Evolutionary conservation across 192 early-diverging fungal genomes (phyloP).

Genomic region (Coemansia sp.): DNA sequence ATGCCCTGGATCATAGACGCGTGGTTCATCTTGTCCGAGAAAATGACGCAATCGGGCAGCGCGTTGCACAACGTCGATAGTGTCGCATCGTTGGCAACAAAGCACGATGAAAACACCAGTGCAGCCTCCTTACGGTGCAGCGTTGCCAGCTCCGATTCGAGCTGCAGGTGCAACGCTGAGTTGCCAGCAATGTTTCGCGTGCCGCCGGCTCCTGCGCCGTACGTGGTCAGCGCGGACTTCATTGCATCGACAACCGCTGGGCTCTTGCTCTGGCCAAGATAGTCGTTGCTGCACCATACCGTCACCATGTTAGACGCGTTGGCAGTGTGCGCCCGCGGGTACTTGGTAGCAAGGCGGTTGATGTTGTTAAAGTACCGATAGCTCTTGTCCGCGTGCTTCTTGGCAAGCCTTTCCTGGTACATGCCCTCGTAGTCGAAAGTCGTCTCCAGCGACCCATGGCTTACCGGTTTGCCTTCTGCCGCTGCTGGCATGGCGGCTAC

Average conservation of each 20-base stretch:
- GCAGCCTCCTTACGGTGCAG: constrained; percentile 91
- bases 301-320: constrained; percentile 84
- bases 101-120: constrained; percentile 95
- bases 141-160: constrained; percentile 88
- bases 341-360: constrained; percentile 91
- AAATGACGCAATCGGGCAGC: constrained; percentile 89
- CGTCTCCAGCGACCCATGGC: constrained; percentile 30
- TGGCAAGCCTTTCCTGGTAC: constrained; percentile 82
- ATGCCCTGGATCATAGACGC: constrained; percentile 99
- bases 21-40: constrained; percentile 93
- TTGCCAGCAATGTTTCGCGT: constrained; percentile 99
- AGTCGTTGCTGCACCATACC: constrained; percentile 99
- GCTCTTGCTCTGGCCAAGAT: constrained; percentile 94
- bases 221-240: constrained; percentile 91
- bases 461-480: constrained; percentile 12
- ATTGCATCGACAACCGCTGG: constrained; percentile 82
- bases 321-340: constrained; percentile 91
- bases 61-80: constrained; percentile 83
- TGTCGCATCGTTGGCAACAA: constrained; percentile 97
- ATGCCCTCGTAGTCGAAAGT: constrained; percentile 88
- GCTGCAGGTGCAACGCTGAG: constrained; percentile 86
- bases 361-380: constrained; percentile 99
- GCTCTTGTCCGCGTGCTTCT: constrained; percentile 95
- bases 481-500: constrained; percentile 8
- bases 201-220: constrained; percentile 98